A percentile compares a stretch with the other conserved stretches of the same genome.
Conservation (phyloP, 176 grass and related monocot genomes). For the Oryza punctata region DNA sequence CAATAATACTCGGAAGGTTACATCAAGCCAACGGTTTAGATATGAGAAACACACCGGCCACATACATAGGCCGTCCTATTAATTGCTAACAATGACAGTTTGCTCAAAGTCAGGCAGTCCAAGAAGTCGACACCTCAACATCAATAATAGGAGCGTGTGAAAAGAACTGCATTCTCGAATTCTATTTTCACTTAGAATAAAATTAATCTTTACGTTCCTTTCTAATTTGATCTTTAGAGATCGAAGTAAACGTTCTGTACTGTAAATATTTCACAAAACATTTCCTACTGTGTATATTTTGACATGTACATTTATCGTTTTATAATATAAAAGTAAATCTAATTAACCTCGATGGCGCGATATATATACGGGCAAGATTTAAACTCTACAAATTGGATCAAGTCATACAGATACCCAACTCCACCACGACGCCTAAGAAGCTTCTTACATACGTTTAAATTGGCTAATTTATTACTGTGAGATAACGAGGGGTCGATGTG, state of each 20-base stretch:
- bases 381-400: too few species aligned
- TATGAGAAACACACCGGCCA: neutral
- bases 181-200: neutral
- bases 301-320: too few species aligned
- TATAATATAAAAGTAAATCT: too few species aligned
- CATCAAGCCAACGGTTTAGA: neutral
- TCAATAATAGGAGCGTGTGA: neutral
- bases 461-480: neutral
- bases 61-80: neutral
- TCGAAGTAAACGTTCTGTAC: neutral
- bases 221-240: neutral
- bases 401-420: too few species aligned
- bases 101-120: too few species aligned
- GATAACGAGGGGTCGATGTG: neutral
- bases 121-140: neutral
- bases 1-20: neutral
- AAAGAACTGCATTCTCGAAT: neutral
- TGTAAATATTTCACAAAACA: too few species aligned
- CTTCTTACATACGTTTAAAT: neutral
- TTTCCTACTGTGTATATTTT: too few species aligned
- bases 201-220: neutral
- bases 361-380: too few species aligned
- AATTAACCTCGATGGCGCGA: too few species aligned
- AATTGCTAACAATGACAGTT: too few species aligned
- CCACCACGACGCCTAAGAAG: too few species aligned